Evolutionary conservation across 768 basidiomycete genomes (phyloP), one percentile per base, ranked within the genome.

Genomic region (Russula lepida): DNA sequence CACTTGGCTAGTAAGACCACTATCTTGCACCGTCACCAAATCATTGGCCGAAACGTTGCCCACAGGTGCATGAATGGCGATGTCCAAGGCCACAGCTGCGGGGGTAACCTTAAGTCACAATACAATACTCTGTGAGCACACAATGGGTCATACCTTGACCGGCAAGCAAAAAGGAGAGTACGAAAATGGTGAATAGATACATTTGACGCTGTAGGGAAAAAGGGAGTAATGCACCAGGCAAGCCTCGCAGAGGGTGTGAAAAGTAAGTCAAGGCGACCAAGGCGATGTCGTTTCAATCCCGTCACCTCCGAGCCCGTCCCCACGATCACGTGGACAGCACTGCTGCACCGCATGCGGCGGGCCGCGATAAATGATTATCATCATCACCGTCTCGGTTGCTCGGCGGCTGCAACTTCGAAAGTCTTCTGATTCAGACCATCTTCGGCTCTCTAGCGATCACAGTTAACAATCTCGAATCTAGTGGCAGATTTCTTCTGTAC

Each of bases 131-230:
- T 32, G 4, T n/a, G 11, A 11, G 21, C 21, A 17, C 4, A 15
- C 3, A 15, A 9, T n/a, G 57, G 17, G n/a, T 56, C 67, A 47
- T 67, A 84, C 86, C 83, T 82, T 78, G 83, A 65, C 82, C 77
- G 70, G 81, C 82, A 74, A 85, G 76, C 67, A 73, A 72, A 56
- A 72, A 66, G 57, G 81, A 66, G 49, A 76, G 69, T 64, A 70
- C 56, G 60, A 74, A 48, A 64, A 69, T 64, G 59, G 67, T 9
- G 30, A 70, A 59, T 37, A 62, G 63, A 63, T 61, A 69, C 73
- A 73, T 73, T 49, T 48, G 43, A 28, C 46, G 52, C 55, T 23
- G 47, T 19, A 52, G 43, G 54, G 21, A 43, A 15, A 44, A 64
- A 43, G 17, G 50, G 28, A 58, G 41, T 39, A 28, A 19, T 65